Evolutionary conservation across 306 rosid genomes (phyloP).

Genomic region (apple (Malus domestica)): ASM211411v1 NC_041796.1:1225501-1226000

Average conservation of each 20-base stretch:
- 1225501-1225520: conserved; percentile 73
- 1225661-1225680: conserved; percentile 37
- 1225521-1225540: conserved; percentile 72
- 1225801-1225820: conserved; percentile 74
- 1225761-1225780: conserved; percentile 90
- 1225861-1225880: conserved; percentile 77
- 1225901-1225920: conserved; percentile 85
- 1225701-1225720: neutral
- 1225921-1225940: conserved; percentile 78
- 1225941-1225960: conserved; percentile 99
- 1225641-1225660: conserved; percentile 78
- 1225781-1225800: conserved; percentile 90
- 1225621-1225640: conserved; percentile 76
- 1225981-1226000: neutral
- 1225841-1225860: conserved; percentile 90
- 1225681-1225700: neutral
- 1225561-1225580: conserved; percentile 80
- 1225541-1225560: conserved; percentile 49
- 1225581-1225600: conserved; percentile 88
- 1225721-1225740: too few relatives aligned
- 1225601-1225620: conserved; percentile 66
- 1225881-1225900: conserved; percentile 90
- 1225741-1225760: neutral
- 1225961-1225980: conserved; percentile 18
- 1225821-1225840: conserved; percentile 71